Conservation (phyloP, 1,284 basidiomycete species). For the Tylopilus sp. region DNA sequence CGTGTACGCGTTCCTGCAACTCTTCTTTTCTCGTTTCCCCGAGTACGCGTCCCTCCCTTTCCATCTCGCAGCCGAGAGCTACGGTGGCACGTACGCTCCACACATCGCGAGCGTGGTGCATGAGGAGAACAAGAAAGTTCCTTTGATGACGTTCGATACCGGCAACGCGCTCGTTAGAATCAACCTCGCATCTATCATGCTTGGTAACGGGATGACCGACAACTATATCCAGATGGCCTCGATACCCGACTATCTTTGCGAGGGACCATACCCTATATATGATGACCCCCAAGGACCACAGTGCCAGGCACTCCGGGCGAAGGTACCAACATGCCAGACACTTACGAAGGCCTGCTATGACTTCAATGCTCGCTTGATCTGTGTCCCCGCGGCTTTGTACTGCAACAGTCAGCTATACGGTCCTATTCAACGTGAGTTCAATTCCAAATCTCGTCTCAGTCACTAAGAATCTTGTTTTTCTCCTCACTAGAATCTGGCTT, state of each 20-base stretch:
- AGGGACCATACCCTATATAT: slow-evolving; percentile 73
- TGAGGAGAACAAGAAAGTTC: slow-evolving; percentile 66
- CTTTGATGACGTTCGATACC: slow-evolving; percentile 16
- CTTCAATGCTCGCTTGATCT: slow-evolving; percentile 56
- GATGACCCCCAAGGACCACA: slow-evolving; percentile 67
- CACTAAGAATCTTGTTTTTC: neutral
- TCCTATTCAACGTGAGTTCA: slow-evolving; percentile 58
- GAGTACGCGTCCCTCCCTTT: slow-evolving; percentile 67
- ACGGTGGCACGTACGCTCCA: slow-evolving; percentile 80
- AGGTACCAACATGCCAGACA: slow-evolving; percentile 70
- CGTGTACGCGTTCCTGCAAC: slow-evolving; percentile 86
- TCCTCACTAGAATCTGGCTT: slow-evolving; percentile 53
- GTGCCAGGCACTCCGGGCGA: slow-evolving; percentile 61
- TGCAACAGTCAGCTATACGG: slow-evolving; percentile 59
- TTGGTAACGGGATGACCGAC: slow-evolving; percentile 83
- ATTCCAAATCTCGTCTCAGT: neutral
- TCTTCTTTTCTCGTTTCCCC: slow-evolving; percentile 76
- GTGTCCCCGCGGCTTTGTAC: slow-evolving; percentile 61
- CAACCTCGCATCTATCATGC: slow-evolving; percentile 76
- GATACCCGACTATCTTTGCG: slow-evolving; percentile 81
- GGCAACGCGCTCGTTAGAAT: slow-evolving; percentile 52
- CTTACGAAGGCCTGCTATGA: slow-evolving; percentile 66
- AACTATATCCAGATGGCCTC: slow-evolving; percentile 72
- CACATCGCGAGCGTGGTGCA: slow-evolving; percentile 77
- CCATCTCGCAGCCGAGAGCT: slow-evolving; percentile 75